A percentile compares a stretch with the other conserved stretches of the same genome.
phyloP scores from a whole-genome alignment of 306 rosid genomes.

The Fragaria nilgerrensis region DNA sequence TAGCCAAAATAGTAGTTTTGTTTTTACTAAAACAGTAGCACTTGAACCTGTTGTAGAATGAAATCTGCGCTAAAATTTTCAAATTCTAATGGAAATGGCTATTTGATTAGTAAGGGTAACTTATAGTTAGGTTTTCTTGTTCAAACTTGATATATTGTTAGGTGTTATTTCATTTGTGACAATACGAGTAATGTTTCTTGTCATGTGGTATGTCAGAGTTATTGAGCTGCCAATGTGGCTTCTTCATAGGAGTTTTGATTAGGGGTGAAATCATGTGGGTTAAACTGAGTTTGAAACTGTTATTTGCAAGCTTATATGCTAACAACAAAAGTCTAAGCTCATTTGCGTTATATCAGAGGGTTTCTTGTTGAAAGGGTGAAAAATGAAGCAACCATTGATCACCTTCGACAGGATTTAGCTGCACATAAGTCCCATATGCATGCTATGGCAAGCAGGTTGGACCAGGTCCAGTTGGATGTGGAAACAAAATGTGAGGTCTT shows the following conservation, averaged over 20 bases:
- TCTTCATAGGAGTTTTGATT: not conserved
- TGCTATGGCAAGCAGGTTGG: conserved; percentile 53
- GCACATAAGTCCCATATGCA: conserved; percentile 57
- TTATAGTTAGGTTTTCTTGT: not conserved
- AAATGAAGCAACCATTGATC: conserved; percentile 47
- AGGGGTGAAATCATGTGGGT: not conserved
- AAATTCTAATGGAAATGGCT: not conserved
- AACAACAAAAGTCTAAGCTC: not conserved
- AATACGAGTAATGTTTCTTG: not conserved
- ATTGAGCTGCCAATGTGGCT: not conserved
- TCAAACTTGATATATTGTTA: not conserved
- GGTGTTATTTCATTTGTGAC: not conserved
- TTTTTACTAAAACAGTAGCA: not conserved
- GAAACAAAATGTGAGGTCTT: conserved; percentile 68
- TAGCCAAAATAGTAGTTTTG: not conserved
- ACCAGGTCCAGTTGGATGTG: conserved; percentile 49
- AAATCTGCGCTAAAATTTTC: not conserved
- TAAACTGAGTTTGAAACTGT: not conserved
- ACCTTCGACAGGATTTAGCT: conserved; percentile 54
- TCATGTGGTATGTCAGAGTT: not conserved
- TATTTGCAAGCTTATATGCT: not conserved
- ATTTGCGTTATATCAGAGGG: conserved; percentile 37
- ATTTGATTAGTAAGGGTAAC: not conserved
- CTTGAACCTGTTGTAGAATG: not conserved
- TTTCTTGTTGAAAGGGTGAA: conserved; percentile 43